Conservation (phyloP, 345 rosid species). For the Heritiera littoralis region DNA sequence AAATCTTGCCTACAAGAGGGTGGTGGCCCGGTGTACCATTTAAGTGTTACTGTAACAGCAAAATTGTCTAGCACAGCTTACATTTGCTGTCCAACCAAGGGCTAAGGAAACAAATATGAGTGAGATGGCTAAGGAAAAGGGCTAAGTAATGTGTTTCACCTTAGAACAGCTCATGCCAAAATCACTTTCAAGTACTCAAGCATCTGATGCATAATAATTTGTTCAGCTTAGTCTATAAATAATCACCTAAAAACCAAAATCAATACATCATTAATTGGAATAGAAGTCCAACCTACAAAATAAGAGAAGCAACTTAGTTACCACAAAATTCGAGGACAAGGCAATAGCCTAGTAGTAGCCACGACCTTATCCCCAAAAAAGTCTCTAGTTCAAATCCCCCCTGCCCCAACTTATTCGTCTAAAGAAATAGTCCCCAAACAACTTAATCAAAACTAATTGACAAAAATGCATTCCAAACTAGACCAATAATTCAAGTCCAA, state of each 20-base stretch:
- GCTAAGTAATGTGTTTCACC: neutral
- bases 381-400: neutral
- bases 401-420: neutral
- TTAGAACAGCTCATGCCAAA: neutral
- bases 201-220: neutral
- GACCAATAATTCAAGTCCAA: neutral
- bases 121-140: neutral
- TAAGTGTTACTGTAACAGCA: neutral
- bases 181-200: neutral
- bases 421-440: neutral
- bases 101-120: neutral
- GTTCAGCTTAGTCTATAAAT: neutral
- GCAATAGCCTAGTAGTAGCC: neutral
- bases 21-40: neutral
- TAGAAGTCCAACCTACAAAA: neutral
- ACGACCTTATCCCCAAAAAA: neutral
- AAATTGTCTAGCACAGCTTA: neutral
- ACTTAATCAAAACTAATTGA: neutral
- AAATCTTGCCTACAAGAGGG: neutral
- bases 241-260: slow-evolving; percentile 1
- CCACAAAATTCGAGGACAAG: neutral
- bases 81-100: neutral
- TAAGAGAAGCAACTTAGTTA: neutral
- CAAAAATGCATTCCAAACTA: slow-evolving; percentile 6
- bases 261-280: slow-evolving; percentile 9